Percentiles rank a stretch among this genome's conserved stretches.
Conservation (phyloP, 495 filamentous ascomycete species). For the Hypoxylon fragiforme region DNA sequence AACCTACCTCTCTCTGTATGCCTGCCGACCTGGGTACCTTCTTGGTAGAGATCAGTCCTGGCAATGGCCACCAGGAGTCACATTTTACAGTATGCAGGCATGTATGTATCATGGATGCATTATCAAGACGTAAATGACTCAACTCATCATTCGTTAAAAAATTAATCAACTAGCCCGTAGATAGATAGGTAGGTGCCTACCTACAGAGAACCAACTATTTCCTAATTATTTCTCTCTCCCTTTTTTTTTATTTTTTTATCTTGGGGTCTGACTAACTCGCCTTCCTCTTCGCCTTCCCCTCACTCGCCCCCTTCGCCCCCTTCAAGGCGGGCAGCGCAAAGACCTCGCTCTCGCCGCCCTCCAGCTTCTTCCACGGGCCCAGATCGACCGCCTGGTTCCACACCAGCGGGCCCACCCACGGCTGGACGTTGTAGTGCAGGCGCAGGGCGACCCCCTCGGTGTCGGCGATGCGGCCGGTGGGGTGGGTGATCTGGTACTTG, state of each 20-base stretch:
- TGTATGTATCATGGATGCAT: too few relatives aligned
- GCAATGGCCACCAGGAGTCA: too few relatives aligned
- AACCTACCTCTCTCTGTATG: too few relatives aligned
- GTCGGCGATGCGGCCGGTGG: conserved; percentile 71
- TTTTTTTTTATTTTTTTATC: too few relatives aligned
- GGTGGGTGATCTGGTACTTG: conserved; percentile 94
- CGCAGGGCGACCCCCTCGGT: conserved; percentile 71
- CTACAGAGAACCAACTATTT: not conserved
- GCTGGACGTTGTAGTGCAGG: conserved; percentile 94
- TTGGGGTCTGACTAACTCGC: not conserved
- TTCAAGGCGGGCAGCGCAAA: conserved; percentile 81
- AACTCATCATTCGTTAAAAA: too few relatives aligned
- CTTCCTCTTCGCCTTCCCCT: not conserved
- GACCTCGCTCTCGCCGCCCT: conserved; percentile 62
- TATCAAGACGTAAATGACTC: too few relatives aligned
- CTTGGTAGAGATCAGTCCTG: too few relatives aligned
- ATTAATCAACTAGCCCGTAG: too few relatives aligned
- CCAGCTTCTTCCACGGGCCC: conserved; percentile 65
- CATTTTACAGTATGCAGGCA: too few relatives aligned
- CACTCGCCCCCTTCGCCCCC: conserved; percentile 25
- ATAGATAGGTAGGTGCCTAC: too few relatives aligned
- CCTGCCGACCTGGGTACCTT: too few relatives aligned
- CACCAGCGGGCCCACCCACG: conserved; percentile 86
- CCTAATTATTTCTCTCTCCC: not conserved
- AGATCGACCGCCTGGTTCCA: conserved; percentile 68